Base-by-base conservation (phyloP, 192 early-diverging fungal genomes). In the Phycomyces nitens region DNA sequence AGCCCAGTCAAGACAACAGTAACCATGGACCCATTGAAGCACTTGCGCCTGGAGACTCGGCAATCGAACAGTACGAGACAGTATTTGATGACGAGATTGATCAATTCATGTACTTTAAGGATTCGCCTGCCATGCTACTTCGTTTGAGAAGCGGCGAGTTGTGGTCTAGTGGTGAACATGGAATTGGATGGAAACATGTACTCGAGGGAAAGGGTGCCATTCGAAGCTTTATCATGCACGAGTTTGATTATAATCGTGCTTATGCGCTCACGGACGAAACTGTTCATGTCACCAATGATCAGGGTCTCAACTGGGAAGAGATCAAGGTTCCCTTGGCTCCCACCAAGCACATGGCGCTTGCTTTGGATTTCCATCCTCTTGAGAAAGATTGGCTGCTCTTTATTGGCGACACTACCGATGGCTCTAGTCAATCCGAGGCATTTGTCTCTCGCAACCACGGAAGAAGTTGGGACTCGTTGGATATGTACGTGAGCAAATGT, bases 371-470 rank as follows among this genome's bases (percentile, higher is more conserved):
- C 60, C 94, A 96, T 70, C 92, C 95, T 2, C 75, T 74, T 9
- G 82, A 97, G 61, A 71, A 83, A 7, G 94, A 98, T 68, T 98
- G 93, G 91, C 78, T 95, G 51, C 71, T 95, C 6, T 94, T 87
- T 80, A 74, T 94, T 7, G 91, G 86, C 22, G 86, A 89, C 39
- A 80, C 71, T 10, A 21, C 57, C 3, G 73, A 75, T 16, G 65
- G 73, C 6, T 67, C 69, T 20, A 92, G 89, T 71, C 85, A 88
- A 74, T 88, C 93, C 2, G 77, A 82, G 60, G 84, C 87, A 38
- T 92, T 81, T 66, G 73, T 84, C 39, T 90, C 92, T 21, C 71
- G 80, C 24, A 82, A 95, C 62, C 78, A 87, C 60, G 92, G 93
- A 23, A 72, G 73, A 23, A 72, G 64, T 16, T 98, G 94, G 94